These are phyloP conservation scores for Oligophagozyma castellii DNA, from an alignment of 1,139 yeast species.

Conservation along the genomic window DNA sequence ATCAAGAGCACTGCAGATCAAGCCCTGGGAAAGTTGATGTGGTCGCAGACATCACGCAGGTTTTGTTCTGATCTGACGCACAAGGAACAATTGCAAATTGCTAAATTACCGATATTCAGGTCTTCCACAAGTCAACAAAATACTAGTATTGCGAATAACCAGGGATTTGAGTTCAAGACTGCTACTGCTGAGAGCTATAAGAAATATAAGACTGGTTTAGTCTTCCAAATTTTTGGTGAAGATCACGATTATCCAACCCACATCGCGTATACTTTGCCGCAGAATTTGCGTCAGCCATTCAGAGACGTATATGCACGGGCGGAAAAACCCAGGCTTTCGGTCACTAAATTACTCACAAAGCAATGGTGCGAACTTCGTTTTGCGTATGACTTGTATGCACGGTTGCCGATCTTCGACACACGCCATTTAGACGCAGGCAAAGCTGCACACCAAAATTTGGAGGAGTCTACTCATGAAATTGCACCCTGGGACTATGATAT, in stretches of 20 bases:
- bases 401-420: conserved; percentile 22
- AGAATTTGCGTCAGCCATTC: conserved; percentile 9
- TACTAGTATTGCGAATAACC: too few relatives aligned
- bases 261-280: conserved; percentile 5
- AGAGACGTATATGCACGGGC: conserved; percentile 6
- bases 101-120: too few relatives aligned
- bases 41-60: too few relatives aligned
- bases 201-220: background rate
- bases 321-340: conserved; percentile 20
- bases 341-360: conserved; percentile 33
- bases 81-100: too few relatives aligned
- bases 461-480: conserved; percentile 28
- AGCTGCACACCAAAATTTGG: conserved; percentile 31
- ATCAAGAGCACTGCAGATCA: too few relatives aligned
- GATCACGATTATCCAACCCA: conserved; percentile 4
- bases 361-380: conserved; percentile 42
- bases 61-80: too few relatives aligned
- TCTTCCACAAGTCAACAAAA: too few relatives aligned
- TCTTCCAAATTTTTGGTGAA: conserved; percentile 3
- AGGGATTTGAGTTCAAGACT: too few relatives aligned
- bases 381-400: conserved; percentile 33
- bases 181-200: conserved; percentile 1
- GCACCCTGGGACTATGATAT: conserved; percentile 4
- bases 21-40: too few relatives aligned
- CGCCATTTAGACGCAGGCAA: conserved; percentile 30